Conservation (phyloP, 306 rosid genomes). For the Crataegus laevigata region DNA sequence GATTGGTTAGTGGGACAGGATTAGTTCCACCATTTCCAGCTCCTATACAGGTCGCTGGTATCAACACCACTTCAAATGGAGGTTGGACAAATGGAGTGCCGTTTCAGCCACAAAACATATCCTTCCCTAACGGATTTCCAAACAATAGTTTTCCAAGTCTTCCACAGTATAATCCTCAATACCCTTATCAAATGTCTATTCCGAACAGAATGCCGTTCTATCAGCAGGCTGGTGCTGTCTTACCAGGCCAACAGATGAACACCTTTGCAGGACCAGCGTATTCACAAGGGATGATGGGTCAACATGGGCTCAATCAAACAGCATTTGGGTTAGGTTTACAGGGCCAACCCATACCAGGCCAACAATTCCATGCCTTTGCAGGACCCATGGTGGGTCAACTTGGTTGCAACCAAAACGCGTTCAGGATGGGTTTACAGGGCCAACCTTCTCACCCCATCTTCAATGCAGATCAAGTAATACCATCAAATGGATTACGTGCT, state of each 20-base stretch:
- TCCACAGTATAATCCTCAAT: slow-evolving; percentile 33
- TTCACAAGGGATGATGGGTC: slow-evolving; percentile 42
- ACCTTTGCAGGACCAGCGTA: slow-evolving; percentile 30
- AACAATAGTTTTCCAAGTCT: slow-evolving; percentile 42
- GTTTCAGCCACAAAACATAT: slow-evolving; percentile 34
- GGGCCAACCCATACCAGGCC: slow-evolving; percentile 20
- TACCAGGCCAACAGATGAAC: slow-evolving; percentile 30
- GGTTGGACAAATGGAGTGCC: slow-evolving; percentile 49
- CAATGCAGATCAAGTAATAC: slow-evolving; percentile 29
- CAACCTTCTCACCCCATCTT: slow-evolving; percentile 22
- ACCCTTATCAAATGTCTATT: slow-evolving; percentile 45
- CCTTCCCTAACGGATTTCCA: slow-evolving; percentile 45
- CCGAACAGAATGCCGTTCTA: slow-evolving; percentile 32
- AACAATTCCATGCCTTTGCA: background rate
- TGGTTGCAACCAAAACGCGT: background rate
- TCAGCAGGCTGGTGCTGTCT: slow-evolving; percentile 40
- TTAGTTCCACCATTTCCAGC: slow-evolving; percentile 38
- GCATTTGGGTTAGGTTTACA: slow-evolving; percentile 38
- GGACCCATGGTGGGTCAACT: slow-evolving; percentile 1
- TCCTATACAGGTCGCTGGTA: slow-evolving; percentile 16
- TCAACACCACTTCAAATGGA: slow-evolving; percentile 29
- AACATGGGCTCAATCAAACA: slow-evolving; percentile 38
- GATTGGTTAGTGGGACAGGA: slow-evolving; percentile 21
- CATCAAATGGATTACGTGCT: slow-evolving; percentile 20
- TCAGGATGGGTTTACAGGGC: slow-evolving; percentile 1